phyloP scores from a whole-genome alignment of 257 asterid species.

The Anisodus tanguticus region DNA sequence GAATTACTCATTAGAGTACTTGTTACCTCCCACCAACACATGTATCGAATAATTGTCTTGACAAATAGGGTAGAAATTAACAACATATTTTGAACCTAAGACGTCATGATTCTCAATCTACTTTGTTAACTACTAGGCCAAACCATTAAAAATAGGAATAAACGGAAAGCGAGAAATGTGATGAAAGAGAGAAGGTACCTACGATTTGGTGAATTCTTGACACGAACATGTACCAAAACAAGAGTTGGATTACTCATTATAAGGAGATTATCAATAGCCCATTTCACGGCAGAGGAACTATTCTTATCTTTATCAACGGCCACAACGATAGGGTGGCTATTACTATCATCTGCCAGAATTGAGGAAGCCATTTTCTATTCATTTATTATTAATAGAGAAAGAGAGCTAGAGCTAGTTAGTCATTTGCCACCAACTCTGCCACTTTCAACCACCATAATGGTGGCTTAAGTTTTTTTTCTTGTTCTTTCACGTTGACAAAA shows the following conservation, averaged over 20 bases:
- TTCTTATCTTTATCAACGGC: constrained; percentile 66
- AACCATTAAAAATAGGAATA: no score
- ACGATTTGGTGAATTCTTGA: constrained; percentile 48
- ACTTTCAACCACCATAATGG: constrained; percentile 29
- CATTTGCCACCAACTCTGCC: neutral
- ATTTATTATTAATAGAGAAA: neutral
- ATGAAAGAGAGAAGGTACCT: constrained; percentile 46
- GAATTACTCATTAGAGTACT: no score
- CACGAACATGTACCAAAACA: constrained; percentile 59
- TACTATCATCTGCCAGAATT: neutral
- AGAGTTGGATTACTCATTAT: constrained; percentile 34
- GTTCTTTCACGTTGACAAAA: neutral
- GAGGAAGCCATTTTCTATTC: constrained; percentile 20
- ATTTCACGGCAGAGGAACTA: constrained; percentile 58
- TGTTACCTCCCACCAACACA: neutral
- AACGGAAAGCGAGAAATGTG: neutral
- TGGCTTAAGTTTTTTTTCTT: neutral
- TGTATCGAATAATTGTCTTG: no score
- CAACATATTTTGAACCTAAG: no score
- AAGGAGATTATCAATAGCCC: constrained; percentile 68
- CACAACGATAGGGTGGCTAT: constrained; percentile 46
- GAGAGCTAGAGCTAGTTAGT: neutral
- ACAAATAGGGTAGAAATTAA: no score
- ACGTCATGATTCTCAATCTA: no score
- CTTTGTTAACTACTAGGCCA: no score